Base-by-base conservation (phyloP, 768 basidiomycete genomes). In the Mrakia frigida region DNA sequence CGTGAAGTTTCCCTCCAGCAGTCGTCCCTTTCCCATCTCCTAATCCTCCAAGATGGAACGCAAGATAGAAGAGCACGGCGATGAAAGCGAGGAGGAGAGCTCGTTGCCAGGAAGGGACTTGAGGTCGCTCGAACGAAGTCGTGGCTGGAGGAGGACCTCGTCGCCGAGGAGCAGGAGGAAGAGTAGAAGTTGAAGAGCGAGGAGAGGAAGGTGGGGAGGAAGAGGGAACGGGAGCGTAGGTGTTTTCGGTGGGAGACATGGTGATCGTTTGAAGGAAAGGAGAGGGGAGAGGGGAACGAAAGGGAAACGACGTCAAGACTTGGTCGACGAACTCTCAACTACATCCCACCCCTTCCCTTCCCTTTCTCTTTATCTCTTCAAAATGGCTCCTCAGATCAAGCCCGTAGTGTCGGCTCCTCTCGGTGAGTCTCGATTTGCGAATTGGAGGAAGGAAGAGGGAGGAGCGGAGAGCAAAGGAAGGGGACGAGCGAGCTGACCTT, bases 331-430 rank as follows among this genome's bases (percentile, higher is more conserved):
- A 11, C 37, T 13, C 61, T 37, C 39, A 68, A 5, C 65, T 25
- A 41, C 65, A 74, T 25, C 41, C 25, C 14, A 41, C n/a, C 33
- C 18, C 4, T 31, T 31, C 13, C 35, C 25, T n/a, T 33, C 39
- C 3, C 1, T 16, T 25, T 23, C 46, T 6, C 25, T 39, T 39
- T 6, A 39, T 16, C 28, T 3, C 60, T 7, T 18, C 37, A 31
- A 13, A 46, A 69, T 69, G 67, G 69, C 59, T 37, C 53, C 68
- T 39, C 68, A 75, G 35, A 37, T 75, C 37, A 67, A 68, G 18
- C 75, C 75, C 21, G 75, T 76, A 33, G 75, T 76, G 9, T 72
- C 70, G 18, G 70, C 75, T 16, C 75, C 75, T 28, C 70, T 76
- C 11, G 75, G 75, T 76, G n/a, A 60, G 75, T 65, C 39, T 10